Evolutionary conservation across 225 moss, liverwort and hornwort genomes (phyloP), one percentile per base, ranked within the genome.

Genomic region (Polytrichum commune): DNA sequence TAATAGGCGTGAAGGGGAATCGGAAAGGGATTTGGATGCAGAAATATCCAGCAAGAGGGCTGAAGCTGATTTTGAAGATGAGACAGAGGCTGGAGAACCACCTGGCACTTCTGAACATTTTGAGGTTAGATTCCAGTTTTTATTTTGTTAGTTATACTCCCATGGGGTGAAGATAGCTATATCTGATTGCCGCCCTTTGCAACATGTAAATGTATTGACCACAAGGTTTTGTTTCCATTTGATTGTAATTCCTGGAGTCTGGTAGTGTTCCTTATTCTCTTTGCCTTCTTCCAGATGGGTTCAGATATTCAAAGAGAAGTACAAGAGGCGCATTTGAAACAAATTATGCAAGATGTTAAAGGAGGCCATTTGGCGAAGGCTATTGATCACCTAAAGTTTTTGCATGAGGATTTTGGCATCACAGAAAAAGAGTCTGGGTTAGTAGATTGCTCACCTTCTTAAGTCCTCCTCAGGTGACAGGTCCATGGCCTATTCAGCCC

Each of bases 291-390:
- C 33, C 80, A 91, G 85, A 75, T 93, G 72, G 95, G 91, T 63
- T 71, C 80, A 70, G 74, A 75, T 68, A 75, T 99, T 55, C 79
- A 88, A 71, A 86, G 73, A 46, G 91, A 89, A 90, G 87, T 87
- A 20, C 98, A 95, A 73, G 81, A 76, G n/a, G 88, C 88, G 64
- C 98, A 95, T 81, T 78, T 99, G 32, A 76, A 80, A 64, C 84
- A 89, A 74, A 91, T 99, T 65, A 79, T 77, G 75, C 81, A 89
- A 63, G 87, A 93, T 70, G 69, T 89, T 29, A 76, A 73, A 27
- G 84, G 46, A 28, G 83, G 83, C 78, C 82, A 80, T 60, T 60
- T 99, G 80, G 81, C 82, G 64, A 84, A 90, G 73, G 95, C 95
- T 71, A 78, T 83, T 63, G 78, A 81, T 55, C 95, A 99, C 66